phyloP scores from a whole-genome alignment of 305 asterid species.

The Ajuga reptans region DNA sequence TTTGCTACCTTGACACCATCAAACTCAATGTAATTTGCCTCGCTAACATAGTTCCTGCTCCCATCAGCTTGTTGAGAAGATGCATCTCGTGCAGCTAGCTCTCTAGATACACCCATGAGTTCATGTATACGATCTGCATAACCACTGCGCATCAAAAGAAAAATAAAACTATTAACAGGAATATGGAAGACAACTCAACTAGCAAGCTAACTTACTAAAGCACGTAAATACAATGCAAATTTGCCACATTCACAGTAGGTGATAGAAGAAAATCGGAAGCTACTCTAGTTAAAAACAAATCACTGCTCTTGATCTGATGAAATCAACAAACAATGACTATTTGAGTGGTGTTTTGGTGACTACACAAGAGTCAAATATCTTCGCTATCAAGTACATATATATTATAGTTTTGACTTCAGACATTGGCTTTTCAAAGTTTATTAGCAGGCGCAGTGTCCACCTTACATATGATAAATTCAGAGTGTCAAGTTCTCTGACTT shows the following conservation, averaged over 20 bases:
- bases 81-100: slow-evolving; percentile 56
- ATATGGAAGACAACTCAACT: slow-evolving; percentile 3
- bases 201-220: slow-evolving; percentile 4
- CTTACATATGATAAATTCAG: background rate
- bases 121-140: slow-evolving; percentile 98
- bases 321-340: background rate
- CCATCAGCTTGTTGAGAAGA: slow-evolving; percentile 73
- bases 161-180: slow-evolving; percentile 8
- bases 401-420: background rate
- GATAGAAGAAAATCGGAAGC: slow-evolving; percentile 5
- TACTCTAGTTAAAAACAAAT: background rate
- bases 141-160: slow-evolving; percentile 59
- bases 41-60: slow-evolving; percentile 75
- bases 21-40: slow-evolving; percentile 91
- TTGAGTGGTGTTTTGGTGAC: background rate
- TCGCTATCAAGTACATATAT: background rate
- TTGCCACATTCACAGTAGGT: slow-evolving; percentile 16
- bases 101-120: slow-evolving; percentile 82
- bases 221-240: background rate
- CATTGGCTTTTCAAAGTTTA: background rate
- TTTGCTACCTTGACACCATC: slow-evolving; percentile 74
- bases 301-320: background rate
- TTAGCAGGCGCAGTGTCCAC: background rate
- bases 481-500: background rate
- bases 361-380: slow-evolving; percentile 12